Conservation (phyloP, 352 stramenopile species). For the Globisporangium abappressorium region DNA sequence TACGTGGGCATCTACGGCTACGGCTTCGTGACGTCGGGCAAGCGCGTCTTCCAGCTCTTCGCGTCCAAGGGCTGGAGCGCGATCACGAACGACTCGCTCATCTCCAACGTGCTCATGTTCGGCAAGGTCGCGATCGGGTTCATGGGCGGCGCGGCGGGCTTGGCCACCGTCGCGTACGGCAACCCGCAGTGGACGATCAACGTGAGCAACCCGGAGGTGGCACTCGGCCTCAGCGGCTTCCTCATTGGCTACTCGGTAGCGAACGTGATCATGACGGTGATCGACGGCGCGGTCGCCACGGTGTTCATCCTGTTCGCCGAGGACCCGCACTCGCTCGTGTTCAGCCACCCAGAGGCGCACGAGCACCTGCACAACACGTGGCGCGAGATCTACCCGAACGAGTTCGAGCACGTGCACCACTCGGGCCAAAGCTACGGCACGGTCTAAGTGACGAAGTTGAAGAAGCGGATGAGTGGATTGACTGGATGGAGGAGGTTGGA, state of each 20-base stretch:
- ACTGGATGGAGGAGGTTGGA: no score
- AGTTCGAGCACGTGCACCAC: slow-evolving; percentile 33
- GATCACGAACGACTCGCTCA: slow-evolving; percentile 73
- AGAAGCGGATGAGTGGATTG: background rate
- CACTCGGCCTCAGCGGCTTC: slow-evolving; percentile 48
- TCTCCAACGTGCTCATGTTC: slow-evolving; percentile 55
- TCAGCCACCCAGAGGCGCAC: slow-evolving; percentile 36
- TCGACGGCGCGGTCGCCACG: slow-evolving; percentile 45
- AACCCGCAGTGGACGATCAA: slow-evolving; percentile 41
- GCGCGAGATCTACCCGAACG: slow-evolving; percentile 44
- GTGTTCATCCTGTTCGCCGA: slow-evolving; percentile 58
- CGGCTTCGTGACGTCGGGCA: slow-evolving; percentile 46
- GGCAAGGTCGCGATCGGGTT: slow-evolving; percentile 56
- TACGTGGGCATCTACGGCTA: slow-evolving; percentile 77
- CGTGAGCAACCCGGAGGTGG: slow-evolving; percentile 37
- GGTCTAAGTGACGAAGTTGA: background rate
- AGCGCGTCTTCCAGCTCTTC: slow-evolving; percentile 55
- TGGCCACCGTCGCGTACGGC: slow-evolving; percentile 34
- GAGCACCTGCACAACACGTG: slow-evolving; percentile 39
- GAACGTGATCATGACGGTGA: slow-evolving; percentile 50
- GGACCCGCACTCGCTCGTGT: slow-evolving; percentile 38
- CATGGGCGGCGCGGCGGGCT: slow-evolving; percentile 39
- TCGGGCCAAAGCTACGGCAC: slow-evolving; percentile 10
- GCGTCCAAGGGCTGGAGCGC: slow-evolving; percentile 51
- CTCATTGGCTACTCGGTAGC: slow-evolving; percentile 48